phyloP scores from a whole-genome alignment of 768 basidiomycete species.

The Mycena leptocephala region DNA sequence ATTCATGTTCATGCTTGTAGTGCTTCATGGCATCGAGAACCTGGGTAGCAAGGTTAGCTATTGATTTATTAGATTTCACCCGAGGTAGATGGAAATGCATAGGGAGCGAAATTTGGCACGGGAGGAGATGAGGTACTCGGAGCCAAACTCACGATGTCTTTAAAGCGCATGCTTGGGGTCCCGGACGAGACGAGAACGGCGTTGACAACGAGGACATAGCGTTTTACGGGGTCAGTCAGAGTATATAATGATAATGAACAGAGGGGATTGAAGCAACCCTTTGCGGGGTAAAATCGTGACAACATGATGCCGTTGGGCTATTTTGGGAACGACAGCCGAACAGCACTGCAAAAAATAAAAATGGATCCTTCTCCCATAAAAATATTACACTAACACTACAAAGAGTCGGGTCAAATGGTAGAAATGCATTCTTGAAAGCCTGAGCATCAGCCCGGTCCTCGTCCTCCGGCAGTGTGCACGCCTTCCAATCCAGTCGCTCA shows the following conservation, averaged over 20 bases:
- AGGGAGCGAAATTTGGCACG: slow-evolving; percentile 26
- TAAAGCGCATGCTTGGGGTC: slow-evolving; percentile 56
- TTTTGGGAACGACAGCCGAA: no score
- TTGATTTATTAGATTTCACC: slow-evolving; percentile 49
- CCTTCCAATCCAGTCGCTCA: slow-evolving; percentile 93
- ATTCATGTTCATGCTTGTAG: slow-evolving; percentile 85
- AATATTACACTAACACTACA: not conserved
- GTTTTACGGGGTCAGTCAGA: slow-evolving; percentile 12
- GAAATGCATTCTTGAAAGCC: slow-evolving; percentile 89
- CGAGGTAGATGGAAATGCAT: slow-evolving; percentile 68
- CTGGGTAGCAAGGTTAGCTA: slow-evolving; percentile 70
- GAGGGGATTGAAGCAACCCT: not conserved
- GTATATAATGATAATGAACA: no score
- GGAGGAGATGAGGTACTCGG: slow-evolving; percentile 1
- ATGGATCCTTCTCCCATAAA: no score
- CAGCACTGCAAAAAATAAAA: no score
- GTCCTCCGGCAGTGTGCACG: slow-evolving; percentile 85
- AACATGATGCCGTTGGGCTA: slow-evolving; percentile 7
- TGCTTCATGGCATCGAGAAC: slow-evolving; percentile 79
- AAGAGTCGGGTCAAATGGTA: slow-evolving; percentile 77
- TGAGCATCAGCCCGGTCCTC: slow-evolving; percentile 90
- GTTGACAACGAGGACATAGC: slow-evolving; percentile 25
- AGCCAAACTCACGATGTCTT: slow-evolving; percentile 56
- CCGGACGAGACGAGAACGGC: slow-evolving; percentile 48
- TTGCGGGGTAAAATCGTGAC: not conserved